Evolutionary conservation across 805 yeast genomes (phyloP).

Genomic region (Tetrapisispora pingtungensis): DNA sequence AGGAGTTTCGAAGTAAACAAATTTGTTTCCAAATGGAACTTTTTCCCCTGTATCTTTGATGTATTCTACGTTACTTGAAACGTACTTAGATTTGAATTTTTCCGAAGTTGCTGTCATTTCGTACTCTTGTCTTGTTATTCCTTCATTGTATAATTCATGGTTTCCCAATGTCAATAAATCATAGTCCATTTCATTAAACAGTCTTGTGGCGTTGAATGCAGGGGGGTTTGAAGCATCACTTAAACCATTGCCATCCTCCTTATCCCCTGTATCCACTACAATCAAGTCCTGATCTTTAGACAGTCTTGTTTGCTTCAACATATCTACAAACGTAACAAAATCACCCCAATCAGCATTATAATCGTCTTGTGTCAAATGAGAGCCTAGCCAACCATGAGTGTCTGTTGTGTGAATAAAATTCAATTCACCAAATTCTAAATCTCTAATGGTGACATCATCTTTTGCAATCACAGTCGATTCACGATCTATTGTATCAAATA

Average conservation of each 20-base stretch:
- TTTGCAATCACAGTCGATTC: neutral
- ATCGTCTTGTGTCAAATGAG: constrained; percentile 68
- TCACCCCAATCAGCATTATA: constrained; percentile 92
- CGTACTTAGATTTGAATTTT: constrained; percentile 50
- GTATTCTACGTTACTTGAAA: constrained; percentile 64
- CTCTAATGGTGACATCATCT: constrained; percentile 26
- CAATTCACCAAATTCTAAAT: constrained; percentile 57
- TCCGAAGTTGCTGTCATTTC: constrained; percentile 42
- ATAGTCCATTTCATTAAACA: constrained; percentile 56
- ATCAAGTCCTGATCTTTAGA: constrained; percentile 48
- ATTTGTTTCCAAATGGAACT: constrained; percentile 61
- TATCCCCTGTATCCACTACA: constrained; percentile 82
- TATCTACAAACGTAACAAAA: constrained; percentile 55
- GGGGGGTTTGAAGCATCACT: constrained; percentile 69
- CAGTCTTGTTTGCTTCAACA: constrained; percentile 32
- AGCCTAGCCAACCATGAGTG: constrained; percentile 95
- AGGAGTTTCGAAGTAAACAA: constrained; percentile 54
- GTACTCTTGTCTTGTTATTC: constrained; percentile 55
- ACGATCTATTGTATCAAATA: neutral
- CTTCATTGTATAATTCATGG: constrained; percentile 74
- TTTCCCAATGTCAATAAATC: constrained; percentile 83
- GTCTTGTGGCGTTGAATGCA: constrained; percentile 51
- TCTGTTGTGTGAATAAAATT: constrained; percentile 93
- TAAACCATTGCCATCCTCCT: constrained; percentile 90
- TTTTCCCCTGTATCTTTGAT: constrained; percentile 33